phyloP scores from a whole-genome alignment of 345 rosid species.

The Cardamine resedifolia region DNA sequence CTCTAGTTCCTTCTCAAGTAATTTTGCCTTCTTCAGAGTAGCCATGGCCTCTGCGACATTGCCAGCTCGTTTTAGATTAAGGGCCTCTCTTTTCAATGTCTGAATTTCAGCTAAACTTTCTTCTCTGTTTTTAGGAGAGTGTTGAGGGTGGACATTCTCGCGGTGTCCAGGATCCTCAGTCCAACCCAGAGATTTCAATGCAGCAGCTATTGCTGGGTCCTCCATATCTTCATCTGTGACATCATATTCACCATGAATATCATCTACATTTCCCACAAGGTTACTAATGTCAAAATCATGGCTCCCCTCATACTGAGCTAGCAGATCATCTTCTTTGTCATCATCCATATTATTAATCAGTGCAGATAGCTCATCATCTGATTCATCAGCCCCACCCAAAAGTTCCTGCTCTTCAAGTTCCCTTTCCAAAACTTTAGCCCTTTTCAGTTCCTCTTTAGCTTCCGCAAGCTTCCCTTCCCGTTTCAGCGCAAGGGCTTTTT shows the following conservation, averaged over 20 bases:
- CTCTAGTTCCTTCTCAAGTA: slow-evolving; percentile 64
- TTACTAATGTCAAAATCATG: slow-evolving; percentile 46
- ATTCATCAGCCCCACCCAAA: slow-evolving; percentile 71
- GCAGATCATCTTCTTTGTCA: slow-evolving; percentile 53
- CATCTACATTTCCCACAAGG: slow-evolving; percentile 51
- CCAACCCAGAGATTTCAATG: slow-evolving; percentile 80
- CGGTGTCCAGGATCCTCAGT: slow-evolving; percentile 50
- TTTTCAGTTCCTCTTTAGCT: slow-evolving; percentile 95
- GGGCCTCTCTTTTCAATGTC: slow-evolving; percentile 64
- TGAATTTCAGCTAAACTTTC: slow-evolving; percentile 50
- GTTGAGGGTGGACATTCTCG: slow-evolving; percentile 30
- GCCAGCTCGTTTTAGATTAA: slow-evolving; percentile 59
- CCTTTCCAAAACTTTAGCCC: slow-evolving; percentile 82
- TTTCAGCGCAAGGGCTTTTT: slow-evolving; percentile 75
- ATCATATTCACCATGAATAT: slow-evolving; percentile 59
- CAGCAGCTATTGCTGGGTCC: slow-evolving; percentile 78
- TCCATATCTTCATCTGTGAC: slow-evolving; percentile 85
- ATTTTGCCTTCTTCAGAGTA: slow-evolving; percentile 68
- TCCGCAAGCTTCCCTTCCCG: slow-evolving; percentile 93
- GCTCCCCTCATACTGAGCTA: slow-evolving; percentile 41
- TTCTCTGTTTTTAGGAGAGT: slow-evolving; percentile 43
- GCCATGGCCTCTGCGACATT: slow-evolving; percentile 66
- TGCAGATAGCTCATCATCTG: slow-evolving; percentile 88
- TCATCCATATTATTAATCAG: slow-evolving; percentile 58
- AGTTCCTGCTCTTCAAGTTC: slow-evolving; percentile 87